phyloP scores from a whole-genome alignment of 768 basidiomycete genomes.

The Suillus luteus region DNA sequence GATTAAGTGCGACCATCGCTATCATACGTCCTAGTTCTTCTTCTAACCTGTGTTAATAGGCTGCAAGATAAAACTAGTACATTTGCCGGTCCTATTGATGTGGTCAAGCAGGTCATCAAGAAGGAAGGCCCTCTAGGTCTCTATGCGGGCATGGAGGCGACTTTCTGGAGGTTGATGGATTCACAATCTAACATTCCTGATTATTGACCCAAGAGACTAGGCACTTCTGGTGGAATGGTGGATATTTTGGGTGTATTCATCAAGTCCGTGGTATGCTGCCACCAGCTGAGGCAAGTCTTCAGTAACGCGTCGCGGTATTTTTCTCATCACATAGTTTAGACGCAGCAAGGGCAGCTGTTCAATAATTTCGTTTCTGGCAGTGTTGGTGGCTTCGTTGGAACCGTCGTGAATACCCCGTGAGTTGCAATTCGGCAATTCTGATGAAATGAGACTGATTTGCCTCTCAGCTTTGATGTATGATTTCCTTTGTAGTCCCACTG shows the following conservation, averaged over 20 bases:
- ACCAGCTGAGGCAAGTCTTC: slow-evolving; percentile 69
- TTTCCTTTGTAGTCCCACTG: neutral
- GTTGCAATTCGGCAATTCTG: slow-evolving; percentile 23
- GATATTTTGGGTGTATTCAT: slow-evolving; percentile 93
- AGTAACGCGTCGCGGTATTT: neutral
- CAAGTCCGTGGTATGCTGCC: slow-evolving; percentile 80
- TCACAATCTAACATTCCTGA: neutral
- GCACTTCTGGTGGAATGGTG: slow-evolving; percentile 91
- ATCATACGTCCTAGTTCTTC: slow-evolving; percentile 13
- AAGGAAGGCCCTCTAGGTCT: slow-evolving; percentile 84
- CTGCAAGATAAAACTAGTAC: slow-evolving; percentile 92
- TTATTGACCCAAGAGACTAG: slow-evolving; percentile 37
- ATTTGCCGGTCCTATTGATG: slow-evolving; percentile 90
- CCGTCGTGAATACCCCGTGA: slow-evolving; percentile 89
- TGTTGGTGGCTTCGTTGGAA: slow-evolving; percentile 89
- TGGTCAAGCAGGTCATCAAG: slow-evolving; percentile 74
- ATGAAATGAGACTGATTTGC: slow-evolving; percentile 14
- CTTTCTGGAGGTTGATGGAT: slow-evolving; percentile 87
- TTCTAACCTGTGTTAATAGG: slow-evolving; percentile 37
- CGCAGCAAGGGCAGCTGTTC: slow-evolving; percentile 65
- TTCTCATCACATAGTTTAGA: slow-evolving; percentile 39
- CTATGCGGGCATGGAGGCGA: slow-evolving; percentile 95
- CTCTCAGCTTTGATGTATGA: slow-evolving; percentile 48
- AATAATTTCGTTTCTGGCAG: slow-evolving; percentile 94
- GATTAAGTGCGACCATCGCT: slow-evolving; percentile 57